Evolutionary conservation across 352 stramenopile species (phyloP), one percentile per base, ranked within the genome.

Genomic region (Pythium aquatile): DNA sequence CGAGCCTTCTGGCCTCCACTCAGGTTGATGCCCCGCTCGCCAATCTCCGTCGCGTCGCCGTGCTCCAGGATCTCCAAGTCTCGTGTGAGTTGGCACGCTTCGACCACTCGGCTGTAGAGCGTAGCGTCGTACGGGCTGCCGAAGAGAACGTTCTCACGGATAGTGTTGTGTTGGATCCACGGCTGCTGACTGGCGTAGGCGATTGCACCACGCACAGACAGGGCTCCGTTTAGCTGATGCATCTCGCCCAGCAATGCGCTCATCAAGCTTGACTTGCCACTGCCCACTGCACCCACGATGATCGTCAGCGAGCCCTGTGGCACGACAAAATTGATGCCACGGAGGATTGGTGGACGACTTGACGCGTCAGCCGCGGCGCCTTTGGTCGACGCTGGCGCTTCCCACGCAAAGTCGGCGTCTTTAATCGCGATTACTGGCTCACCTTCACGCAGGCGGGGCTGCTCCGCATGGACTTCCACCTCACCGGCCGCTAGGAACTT

Each of bases 11-110:
- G 93, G 8, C 96, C 96, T 17, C 96, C 94, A 7, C 75, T 96
- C 9, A 99, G 71, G 61, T 97, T 99, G 29, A 99, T 92, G 1
- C 97, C 96, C 35, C 94, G 94, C 74, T 98, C 95, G 33, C 94
- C 96, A 53, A 98, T 98, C 70, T 98, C 93, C 8, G 93, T 98
- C 62, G 70, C 33, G 72, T 99, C 95, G 9, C 94, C 93, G 61
- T 81, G 72, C 0, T 87, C 81, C 11, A 99, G 68, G 16, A 92
- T 66, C 26, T 74, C 72, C 29, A 99, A 68, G 70, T 99, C 94
- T 29, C 85, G 76, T 1, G 72, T 55, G n/a, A 98, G 72, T 26
- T 91, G 83, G 59, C 91, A 98, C 14, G 79, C 77, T 26, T 61
- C 16, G 2, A 97, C 46, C 11, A 91, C 83, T 20, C 70, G 65